Evolutionary conservation across 352 stramenopile genomes (phyloP).

Genomic region (Globisporangium uncinulatum): DNA sequence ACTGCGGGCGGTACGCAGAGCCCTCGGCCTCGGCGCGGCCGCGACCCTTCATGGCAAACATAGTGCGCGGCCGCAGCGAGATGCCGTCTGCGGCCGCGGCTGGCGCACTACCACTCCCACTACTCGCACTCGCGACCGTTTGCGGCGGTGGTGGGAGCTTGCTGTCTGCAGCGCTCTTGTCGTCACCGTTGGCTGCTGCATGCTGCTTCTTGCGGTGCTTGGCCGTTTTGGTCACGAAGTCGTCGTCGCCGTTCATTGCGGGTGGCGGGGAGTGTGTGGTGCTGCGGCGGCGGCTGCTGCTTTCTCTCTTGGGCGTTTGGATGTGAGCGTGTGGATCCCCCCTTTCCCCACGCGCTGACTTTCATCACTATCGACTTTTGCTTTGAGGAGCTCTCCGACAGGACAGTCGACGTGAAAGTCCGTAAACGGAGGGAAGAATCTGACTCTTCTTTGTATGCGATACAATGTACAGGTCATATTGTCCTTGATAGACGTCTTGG

Average conservation of each 20-base stretch:
- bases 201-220: constrained; percentile 64
- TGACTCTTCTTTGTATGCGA: too few species aligned
- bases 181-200: constrained; percentile 8
- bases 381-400: too few species aligned
- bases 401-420: too few species aligned
- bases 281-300: neutral
- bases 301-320: constrained; percentile 1
- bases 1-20: constrained; percentile 73
- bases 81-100: constrained; percentile 31
- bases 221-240: constrained; percentile 75
- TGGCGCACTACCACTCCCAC: neutral
- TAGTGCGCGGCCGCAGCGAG: constrained; percentile 77
- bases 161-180: neutral
- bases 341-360: too few species aligned
- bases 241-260: constrained; percentile 40
- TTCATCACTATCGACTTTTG: too few species aligned
- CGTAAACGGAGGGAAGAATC: too few species aligned
- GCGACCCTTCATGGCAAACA: constrained; percentile 86
- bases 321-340: neutral
- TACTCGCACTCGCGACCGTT: too few species aligned
- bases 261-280: neutral
- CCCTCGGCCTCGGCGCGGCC: constrained; percentile 64
- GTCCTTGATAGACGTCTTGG: too few species aligned
- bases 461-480: too few species aligned
- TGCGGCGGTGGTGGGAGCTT: too few species aligned